A percentile compares a stretch with the other conserved stretches of the same genome.
phyloP scores from a whole-genome alignment of 2,329 filamentous ascomycete genomes.

The Aspergillus cejpii region DNA sequence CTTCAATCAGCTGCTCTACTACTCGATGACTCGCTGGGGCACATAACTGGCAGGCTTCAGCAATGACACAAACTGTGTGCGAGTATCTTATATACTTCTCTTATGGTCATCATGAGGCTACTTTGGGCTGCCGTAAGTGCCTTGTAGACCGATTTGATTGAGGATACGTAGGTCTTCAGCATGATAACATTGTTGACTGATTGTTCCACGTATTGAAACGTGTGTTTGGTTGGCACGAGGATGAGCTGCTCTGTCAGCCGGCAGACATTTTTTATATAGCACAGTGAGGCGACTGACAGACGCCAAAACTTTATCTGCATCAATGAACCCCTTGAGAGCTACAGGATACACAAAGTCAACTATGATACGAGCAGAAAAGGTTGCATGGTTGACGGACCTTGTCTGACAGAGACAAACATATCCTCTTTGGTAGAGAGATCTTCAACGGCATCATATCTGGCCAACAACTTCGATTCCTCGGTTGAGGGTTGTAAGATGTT shows the following conservation, averaged over 20 bases:
- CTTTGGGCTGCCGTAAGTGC: conserved; percentile 60
- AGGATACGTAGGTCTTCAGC: conserved; percentile 71
- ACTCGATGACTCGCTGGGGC: conserved; percentile 54
- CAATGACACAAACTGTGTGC: not conserved
- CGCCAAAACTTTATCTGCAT: conserved; percentile 73
- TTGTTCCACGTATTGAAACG: conserved; percentile 65
- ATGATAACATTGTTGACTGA: conserved; percentile 80
- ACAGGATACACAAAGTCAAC: conserved; percentile 5
- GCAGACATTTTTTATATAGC: not conserved
- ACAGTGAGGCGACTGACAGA: conserved; percentile 46
- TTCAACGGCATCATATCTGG: conserved; percentile 73
- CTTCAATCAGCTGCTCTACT: conserved; percentile 59
- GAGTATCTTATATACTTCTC: conserved; percentile 41
- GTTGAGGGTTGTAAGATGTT: conserved; percentile 88
- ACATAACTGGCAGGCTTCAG: conserved; percentile 49
- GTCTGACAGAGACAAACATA: conserved; percentile 70
- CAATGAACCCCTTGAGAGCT: conserved; percentile 68
- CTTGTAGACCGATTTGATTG: conserved; percentile 60
- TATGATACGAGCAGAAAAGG: not conserved
- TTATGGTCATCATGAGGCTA: conserved; percentile 59
- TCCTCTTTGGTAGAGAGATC: conserved; percentile 77
- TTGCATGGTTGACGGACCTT: conserved; percentile 45
- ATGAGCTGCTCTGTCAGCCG: conserved; percentile 55
- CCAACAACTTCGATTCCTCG: conserved; percentile 57
- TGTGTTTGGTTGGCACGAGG: conserved; percentile 60